phyloP scores from a whole-genome alignment of 208 protist genomes.

The Leishmania braziliensis region DNA sequence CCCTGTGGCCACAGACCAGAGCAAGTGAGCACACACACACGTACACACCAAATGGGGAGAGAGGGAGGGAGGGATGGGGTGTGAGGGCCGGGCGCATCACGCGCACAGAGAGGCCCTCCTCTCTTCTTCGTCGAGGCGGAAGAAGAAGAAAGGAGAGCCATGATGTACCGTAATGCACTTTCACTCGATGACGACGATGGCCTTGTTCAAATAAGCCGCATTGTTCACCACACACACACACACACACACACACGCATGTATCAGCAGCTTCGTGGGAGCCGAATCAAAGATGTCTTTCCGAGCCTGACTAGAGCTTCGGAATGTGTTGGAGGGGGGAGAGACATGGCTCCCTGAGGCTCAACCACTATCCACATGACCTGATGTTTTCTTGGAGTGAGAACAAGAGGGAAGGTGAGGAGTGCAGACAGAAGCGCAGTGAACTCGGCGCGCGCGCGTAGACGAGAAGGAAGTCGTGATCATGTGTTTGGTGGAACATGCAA shows the following conservation, averaged over 20 bases:
- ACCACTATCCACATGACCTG: not conserved
- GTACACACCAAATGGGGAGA: not conserved
- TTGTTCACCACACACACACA: not conserved
- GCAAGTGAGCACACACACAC: conserved; percentile 1
- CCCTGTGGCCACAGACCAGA: too few species aligned
- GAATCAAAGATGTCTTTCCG: not conserved
- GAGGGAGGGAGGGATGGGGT: not conserved
- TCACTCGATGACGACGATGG: not conserved
- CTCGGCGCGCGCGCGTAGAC: not conserved
- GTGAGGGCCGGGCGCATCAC: not conserved
- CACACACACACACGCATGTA: not conserved
- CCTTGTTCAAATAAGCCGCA: not conserved
- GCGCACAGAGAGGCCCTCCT: not conserved
- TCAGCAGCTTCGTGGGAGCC: not conserved
- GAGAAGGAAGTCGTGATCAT: not conserved
- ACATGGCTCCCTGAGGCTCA: not conserved
- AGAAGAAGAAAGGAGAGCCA: too few species aligned
- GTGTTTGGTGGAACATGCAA: not conserved
- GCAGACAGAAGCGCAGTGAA: not conserved
- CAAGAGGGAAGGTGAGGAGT: not conserved
- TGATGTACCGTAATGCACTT: not conserved
- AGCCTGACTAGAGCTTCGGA: not conserved
- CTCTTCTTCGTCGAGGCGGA: not conserved
- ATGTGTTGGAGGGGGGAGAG: not conserved
- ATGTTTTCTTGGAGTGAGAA: not conserved